Base-by-base conservation (phyloP, 2,329 filamentous ascomycete genomes). In the Microsporum ferrugineum region DNA sequence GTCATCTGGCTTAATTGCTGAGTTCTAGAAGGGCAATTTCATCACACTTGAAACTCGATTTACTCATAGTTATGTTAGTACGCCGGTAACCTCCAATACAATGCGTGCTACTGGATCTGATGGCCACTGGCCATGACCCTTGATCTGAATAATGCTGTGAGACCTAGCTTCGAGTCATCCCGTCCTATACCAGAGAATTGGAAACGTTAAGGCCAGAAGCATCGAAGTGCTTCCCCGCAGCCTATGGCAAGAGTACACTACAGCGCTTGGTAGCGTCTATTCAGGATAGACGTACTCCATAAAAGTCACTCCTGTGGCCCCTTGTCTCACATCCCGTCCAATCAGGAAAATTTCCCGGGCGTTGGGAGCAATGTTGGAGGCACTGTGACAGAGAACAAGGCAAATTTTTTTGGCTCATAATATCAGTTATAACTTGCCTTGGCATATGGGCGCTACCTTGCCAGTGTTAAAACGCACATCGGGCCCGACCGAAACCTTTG, bases 231-330 rank as follows among this genome's bases (percentile, higher is more conserved):
- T 5, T n/a, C 47, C 47, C 29, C 47, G 8, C 27, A 33, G 31
- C 5, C 3, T n/a, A 27, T 53, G 47, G 33, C 27, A 53, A 31
- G 5, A 12, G 47, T 33, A 53, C 47, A 53, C 29, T 31, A 12
- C 47, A 53, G 47, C 47, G 27, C 47, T 53, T 53, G 47, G 47
- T 53, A 53, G 47, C 47, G 47, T 34, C 47, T 53, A 53, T 53
- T 12, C 12, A 33, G 4, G 23, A 51, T 14, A 23, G 47, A 51
- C 2, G 23, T 34, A 33, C 47, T 12, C 8, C 29, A 33, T 34
- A 17, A 14, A 7, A 27, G 47, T 12, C 47, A 53, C 27, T 14
- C 7, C 6, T 23, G 43, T 47, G n/a, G 23, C 43, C n/a, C 17
- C 23, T 53, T 51, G 47, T 29, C 29, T 27, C 31, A 51, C 47